These are phyloP conservation scores for Yarrowia sp. DNA, from an alignment of 805 yeast species.

Conservation along the genomic window DNA sequence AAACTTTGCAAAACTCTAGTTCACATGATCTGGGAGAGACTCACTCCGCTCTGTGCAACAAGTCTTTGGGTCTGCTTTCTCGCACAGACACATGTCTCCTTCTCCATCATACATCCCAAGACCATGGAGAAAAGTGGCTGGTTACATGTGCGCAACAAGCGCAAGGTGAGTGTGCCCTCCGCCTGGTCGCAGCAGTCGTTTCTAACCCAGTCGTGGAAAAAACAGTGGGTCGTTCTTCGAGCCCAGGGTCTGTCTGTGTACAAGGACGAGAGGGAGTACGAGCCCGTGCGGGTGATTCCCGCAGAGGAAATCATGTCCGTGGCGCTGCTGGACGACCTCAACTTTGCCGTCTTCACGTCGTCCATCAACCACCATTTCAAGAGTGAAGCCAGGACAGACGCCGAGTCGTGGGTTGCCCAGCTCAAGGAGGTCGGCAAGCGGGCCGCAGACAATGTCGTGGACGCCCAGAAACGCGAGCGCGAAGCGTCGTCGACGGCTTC, in stretches of 20 bases:
- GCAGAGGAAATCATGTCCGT: constrained; percentile 38
- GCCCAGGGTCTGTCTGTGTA: constrained; percentile 36
- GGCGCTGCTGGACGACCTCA: constrained; percentile 30
- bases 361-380: constrained; percentile 34
- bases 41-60: background rate
- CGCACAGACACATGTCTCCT: background rate
- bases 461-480: constrained; percentile 27
- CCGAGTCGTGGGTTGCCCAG: constrained; percentile 35
- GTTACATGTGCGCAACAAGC: constrained; percentile 21
- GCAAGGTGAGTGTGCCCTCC: constrained; percentile 9
- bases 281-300: constrained; percentile 32
- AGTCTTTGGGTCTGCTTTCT: too few relatives aligned
- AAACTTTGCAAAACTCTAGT: background rate
- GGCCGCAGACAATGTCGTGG: constrained; percentile 31
- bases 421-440: constrained; percentile 31
- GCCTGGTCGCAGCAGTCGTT: constrained; percentile 4
- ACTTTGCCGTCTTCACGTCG: constrained; percentile 38
- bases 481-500: background rate
- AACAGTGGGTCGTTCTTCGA: constrained; percentile 41
- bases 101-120: background rate
- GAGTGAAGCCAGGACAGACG: constrained; percentile 34
- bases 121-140: constrained; percentile 19
- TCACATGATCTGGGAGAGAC: background rate
- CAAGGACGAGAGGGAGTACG: constrained; percentile 40
- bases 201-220: constrained; percentile 32